Base-by-base conservation (phyloP, 257 asterid genomes). In the Capsicum chinense region DNA sequence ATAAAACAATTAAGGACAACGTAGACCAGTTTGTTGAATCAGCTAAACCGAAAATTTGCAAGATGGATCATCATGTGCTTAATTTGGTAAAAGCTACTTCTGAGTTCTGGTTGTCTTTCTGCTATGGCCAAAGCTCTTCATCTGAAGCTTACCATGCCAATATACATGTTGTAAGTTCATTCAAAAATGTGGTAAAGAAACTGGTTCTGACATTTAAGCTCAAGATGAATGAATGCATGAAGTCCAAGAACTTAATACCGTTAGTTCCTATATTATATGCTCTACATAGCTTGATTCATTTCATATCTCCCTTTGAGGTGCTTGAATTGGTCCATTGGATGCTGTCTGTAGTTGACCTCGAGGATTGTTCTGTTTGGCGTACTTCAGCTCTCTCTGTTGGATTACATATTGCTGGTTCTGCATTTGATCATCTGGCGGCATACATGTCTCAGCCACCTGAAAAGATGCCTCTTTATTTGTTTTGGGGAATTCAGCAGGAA, bases 11-110 rank as follows among this genome's bases (percentile, higher is more conserved):
- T 63, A 86, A 83, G 81, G 89, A 85, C 84, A 79, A 87, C 84
- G 67, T 70, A 85, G 95, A 92, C 33, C 86, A 82, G 66, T 88
- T 92, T 85, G 88, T 92, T 66, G 90, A 87, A 83, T 85, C 85
- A 83, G 89, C 92, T 71, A 83, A 88, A 88, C 84, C 83, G 83
- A 89, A 85, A 81, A 68, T 93, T 76, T 84, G 88, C 84, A 88
- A 67, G 84, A 90, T 90, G 90, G 95, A 95, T 87, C 94, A 81
- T 87, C 91, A 89, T 89, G 90, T 89, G 85, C 89, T 93, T 83
- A 85, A 85, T 86, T 89, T 95, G 89, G 68, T 94, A 83, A 88
- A 83, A 88, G 89, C 88, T 86, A 86, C 86, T 80, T 89, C 84
- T 85, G 93, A 92, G 90, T 90, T 88, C 83, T 87, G 90, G 86